Evolutionary conservation across 2,329 filamentous ascomycete genomes (phyloP).

Genomic region (Sporothrix phasma): DNA sequence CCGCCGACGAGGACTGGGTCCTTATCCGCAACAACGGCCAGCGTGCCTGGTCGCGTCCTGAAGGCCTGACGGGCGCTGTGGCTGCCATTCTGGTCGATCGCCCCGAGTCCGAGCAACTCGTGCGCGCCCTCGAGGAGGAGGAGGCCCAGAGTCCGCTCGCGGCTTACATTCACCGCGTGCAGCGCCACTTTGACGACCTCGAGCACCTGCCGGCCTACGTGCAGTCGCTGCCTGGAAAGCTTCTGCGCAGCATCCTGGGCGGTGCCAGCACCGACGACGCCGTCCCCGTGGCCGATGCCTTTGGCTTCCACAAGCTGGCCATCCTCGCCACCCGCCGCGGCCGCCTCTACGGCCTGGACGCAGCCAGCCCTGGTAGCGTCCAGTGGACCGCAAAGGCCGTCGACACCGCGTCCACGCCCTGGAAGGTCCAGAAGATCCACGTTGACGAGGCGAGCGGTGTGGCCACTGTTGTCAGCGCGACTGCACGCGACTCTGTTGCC

Average conservation of each 20-base stretch:
- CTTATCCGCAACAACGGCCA: slow-evolving; percentile 82
- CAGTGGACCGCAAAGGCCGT: slow-evolving; percentile 64
- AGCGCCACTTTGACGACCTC: slow-evolving; percentile 70
- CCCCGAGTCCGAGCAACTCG: slow-evolving; percentile 62
- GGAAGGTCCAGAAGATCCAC: slow-evolving; percentile 59
- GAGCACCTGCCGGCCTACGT: slow-evolving; percentile 66
- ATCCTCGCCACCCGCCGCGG: slow-evolving; percentile 72
- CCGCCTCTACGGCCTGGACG: slow-evolving; percentile 69
- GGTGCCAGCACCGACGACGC: slow-evolving; percentile 36
- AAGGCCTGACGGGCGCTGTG: slow-evolving; percentile 70
- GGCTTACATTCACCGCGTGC: slow-evolving; percentile 83
- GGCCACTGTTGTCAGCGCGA: slow-evolving; percentile 45
- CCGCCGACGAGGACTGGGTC: slow-evolving; percentile 63
- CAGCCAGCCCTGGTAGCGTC: slow-evolving; percentile 61
- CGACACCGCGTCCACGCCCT: slow-evolving; percentile 43
- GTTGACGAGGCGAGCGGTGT: slow-evolving; percentile 46
- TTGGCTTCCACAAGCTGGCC: slow-evolving; percentile 81
- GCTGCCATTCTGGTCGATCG: slow-evolving; percentile 74
- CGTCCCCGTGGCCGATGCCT: slow-evolving; percentile 31
- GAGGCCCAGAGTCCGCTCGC: slow-evolving; percentile 53
- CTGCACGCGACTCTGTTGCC: slow-evolving; percentile 52
- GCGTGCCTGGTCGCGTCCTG: slow-evolving; percentile 67
- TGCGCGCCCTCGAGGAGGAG: slow-evolving; percentile 74
- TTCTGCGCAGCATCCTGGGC: slow-evolving; percentile 56
- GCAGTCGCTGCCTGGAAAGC: slow-evolving; percentile 54